phyloP scores from a whole-genome alignment of 148 eudicot genomes.

The Simmondsia chinensis region DNA sequence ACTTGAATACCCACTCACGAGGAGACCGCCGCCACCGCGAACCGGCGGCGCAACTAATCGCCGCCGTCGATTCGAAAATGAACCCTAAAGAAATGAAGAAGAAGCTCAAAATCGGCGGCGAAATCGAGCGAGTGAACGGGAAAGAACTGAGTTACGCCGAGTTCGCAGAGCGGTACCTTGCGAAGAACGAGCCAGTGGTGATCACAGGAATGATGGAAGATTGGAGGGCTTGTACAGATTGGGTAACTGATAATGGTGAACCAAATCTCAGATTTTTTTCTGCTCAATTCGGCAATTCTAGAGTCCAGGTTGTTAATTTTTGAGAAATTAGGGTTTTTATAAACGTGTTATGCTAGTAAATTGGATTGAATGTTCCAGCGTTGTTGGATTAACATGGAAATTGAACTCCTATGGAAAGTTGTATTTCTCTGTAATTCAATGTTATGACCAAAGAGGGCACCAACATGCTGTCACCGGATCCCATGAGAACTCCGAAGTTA shows the following conservation, averaged over 20 bases:
- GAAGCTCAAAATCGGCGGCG: slow-evolving; percentile 50
- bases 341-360: too few relatives aligned
- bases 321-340: too few relatives aligned
- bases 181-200: slow-evolving; percentile 61
- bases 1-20: too few relatives aligned
- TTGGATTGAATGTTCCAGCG: too few relatives aligned
- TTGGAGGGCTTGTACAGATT: slow-evolving; percentile 74
- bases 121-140: slow-evolving; percentile 71
- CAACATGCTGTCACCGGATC: too few relatives aligned
- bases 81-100: slow-evolving; percentile 24
- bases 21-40: slow-evolving; percentile 13
- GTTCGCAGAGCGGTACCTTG: slow-evolving; percentile 48
- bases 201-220: slow-evolving; percentile 69
- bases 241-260: slow-evolving; percentile 41
- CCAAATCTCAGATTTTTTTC: slow-evolving; percentile 64
- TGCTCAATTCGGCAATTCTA: slow-evolving; percentile 46
- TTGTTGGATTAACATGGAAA: too few relatives aligned
- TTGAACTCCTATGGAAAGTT: too few relatives aligned
- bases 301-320: slow-evolving; percentile 88
- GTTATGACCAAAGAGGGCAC: too few relatives aligned
- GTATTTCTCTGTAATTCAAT: too few relatives aligned
- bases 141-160: slow-evolving; percentile 62
- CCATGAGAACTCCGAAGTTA: too few relatives aligned
- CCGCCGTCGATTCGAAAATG: slow-evolving; percentile 9
- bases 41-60: slow-evolving; percentile 1